phyloP scores from a whole-genome alignment of 2,329 filamentous ascomycete species.

The Neopestalotiopsis clavispora region DNA sequence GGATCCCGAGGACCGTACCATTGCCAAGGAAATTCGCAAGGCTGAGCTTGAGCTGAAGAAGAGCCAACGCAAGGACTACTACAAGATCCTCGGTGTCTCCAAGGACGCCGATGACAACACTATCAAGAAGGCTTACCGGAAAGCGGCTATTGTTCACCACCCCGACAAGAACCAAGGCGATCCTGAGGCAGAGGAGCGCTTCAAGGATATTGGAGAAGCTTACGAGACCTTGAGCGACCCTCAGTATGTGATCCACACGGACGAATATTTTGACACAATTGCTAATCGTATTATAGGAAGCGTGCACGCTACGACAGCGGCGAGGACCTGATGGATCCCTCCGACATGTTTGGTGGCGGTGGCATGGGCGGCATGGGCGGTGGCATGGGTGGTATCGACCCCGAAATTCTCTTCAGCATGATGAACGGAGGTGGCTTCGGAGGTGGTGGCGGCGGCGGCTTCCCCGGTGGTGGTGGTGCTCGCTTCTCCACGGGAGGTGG shows the following conservation, averaged over 20 bases:
- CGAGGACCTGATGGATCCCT: conserved; percentile 85
- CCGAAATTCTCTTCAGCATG: conserved; percentile 83
- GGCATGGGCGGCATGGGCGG: conserved; percentile 48
- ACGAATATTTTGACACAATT: neutral
- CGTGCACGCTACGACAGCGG: conserved; percentile 90
- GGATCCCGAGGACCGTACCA: conserved; percentile 79
- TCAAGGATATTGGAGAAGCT: conserved; percentile 97
- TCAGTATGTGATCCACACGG: conserved; percentile 63
- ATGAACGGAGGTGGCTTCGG: conserved; percentile 71
- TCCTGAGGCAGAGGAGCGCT: conserved; percentile 81
- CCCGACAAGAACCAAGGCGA: conserved; percentile 97
- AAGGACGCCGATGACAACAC: conserved; percentile 84
- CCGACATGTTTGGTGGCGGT: conserved; percentile 78
- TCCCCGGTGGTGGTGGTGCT: conserved; percentile 48
- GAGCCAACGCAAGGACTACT: conserved; percentile 96
- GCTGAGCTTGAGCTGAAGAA: conserved; percentile 98
- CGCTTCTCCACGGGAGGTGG: conserved; percentile 59
- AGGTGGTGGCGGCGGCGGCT: conserved; percentile 55
- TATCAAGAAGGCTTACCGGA: conserved; percentile 97
- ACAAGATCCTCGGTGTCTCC: conserved; percentile 90
- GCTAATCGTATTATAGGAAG: conserved; percentile 65
- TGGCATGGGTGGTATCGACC: conserved; percentile 72
- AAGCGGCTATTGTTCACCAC: conserved; percentile 91
- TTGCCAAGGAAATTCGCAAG: conserved; percentile 83
- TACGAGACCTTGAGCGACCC: conserved; percentile 95